These are phyloP conservation scores for Amoebophrya sp. DNA, from an alignment of 169 alveolate species.

Conservation along the genomic window DNA sequence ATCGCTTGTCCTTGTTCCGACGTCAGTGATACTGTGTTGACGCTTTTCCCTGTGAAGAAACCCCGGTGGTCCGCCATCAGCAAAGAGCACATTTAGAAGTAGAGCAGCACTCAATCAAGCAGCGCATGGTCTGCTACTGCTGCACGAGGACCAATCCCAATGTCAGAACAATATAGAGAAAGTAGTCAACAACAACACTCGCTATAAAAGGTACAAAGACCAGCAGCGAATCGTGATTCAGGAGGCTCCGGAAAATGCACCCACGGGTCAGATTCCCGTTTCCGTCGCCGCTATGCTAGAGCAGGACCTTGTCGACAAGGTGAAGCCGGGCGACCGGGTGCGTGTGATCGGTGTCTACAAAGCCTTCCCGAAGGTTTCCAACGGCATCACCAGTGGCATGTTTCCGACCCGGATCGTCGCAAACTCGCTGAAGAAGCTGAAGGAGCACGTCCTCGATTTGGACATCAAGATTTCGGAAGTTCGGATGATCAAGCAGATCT, in stretches of 20 bases:
- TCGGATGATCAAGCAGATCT: conserved; percentile 61
- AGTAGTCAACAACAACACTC: too few species aligned
- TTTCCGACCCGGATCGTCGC: neutral
- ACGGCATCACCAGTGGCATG: neutral
- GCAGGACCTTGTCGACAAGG: conserved; percentile 83
- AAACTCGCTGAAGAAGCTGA: conserved; percentile 44
- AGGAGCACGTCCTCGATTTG: conserved; percentile 50
- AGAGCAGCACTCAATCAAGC: too few species aligned
- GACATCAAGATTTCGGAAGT: conserved; percentile 32
- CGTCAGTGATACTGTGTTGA: too few species aligned
- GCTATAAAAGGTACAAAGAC: conserved; percentile 78
- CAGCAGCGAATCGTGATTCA: conserved; percentile 83
- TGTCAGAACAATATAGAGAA: too few species aligned
- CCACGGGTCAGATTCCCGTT: conserved; percentile 95
- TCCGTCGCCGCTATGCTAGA: conserved; percentile 86
- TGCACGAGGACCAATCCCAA: too few species aligned
- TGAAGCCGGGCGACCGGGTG: conserved; percentile 93
- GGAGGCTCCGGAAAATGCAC: conserved; percentile 97
- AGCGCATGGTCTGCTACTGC: too few species aligned
- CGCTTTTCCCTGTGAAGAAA: too few species aligned
- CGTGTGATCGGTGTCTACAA: conserved; percentile 87
- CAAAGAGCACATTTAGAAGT: too few species aligned
- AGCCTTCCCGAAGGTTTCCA: neutral
- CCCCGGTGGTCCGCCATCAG: too few species aligned
- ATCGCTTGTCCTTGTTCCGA: too few species aligned